phyloP scores from a whole-genome alignment of 2,329 filamentous ascomycete species.

The Aspergillus caelatus region DNA sequence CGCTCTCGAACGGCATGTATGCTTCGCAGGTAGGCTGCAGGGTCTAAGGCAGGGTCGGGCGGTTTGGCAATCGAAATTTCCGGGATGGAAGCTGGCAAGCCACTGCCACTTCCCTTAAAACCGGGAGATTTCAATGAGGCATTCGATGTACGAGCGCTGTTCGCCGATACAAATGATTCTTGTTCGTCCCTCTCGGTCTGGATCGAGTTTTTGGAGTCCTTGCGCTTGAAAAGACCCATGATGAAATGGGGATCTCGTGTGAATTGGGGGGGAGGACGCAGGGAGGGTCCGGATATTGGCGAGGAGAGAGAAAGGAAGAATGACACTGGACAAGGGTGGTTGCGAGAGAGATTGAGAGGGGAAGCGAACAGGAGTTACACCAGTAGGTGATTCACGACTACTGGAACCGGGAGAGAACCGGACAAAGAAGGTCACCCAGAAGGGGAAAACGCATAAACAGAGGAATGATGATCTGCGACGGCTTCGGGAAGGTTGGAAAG shows the following conservation, averaged over 20 bases:
- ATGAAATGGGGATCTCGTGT: slow-evolving; percentile 11
- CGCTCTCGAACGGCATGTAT: slow-evolving; percentile 85
- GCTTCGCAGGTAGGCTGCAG: slow-evolving; percentile 87
- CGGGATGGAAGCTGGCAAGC: slow-evolving; percentile 59
- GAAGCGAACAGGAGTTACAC: slow-evolving; percentile 3
- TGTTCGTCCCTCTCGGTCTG: slow-evolving; percentile 43
- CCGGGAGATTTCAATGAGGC: slow-evolving; percentile 55
- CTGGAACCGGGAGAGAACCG: not conserved
- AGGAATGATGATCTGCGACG: slow-evolving; percentile 26
- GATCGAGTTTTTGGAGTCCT: slow-evolving; percentile 45
- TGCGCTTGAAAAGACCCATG: slow-evolving; percentile 53
- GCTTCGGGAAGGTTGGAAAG: slow-evolving; percentile 4
- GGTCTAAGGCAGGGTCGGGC: slow-evolving; percentile 85
- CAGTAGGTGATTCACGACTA: not conserved
- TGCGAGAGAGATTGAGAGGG: slow-evolving; percentile 12
- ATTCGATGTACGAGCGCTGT: slow-evolving; percentile 47
- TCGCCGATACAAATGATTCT: slow-evolving; percentile 44
- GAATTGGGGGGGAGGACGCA: not conserved
- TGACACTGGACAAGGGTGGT: slow-evolving; percentile 4
- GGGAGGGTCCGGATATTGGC: not conserved
- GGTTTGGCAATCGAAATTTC: slow-evolving; percentile 81
- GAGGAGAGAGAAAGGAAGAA: slow-evolving; percentile 6
- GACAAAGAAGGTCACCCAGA: slow-evolving; percentile 1
- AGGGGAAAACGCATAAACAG: not conserved
- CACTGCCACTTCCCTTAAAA: slow-evolving; percentile 50